Base-by-base conservation (phyloP, 306 rosid genomes). In the Spatholobus suberectus region DNA sequence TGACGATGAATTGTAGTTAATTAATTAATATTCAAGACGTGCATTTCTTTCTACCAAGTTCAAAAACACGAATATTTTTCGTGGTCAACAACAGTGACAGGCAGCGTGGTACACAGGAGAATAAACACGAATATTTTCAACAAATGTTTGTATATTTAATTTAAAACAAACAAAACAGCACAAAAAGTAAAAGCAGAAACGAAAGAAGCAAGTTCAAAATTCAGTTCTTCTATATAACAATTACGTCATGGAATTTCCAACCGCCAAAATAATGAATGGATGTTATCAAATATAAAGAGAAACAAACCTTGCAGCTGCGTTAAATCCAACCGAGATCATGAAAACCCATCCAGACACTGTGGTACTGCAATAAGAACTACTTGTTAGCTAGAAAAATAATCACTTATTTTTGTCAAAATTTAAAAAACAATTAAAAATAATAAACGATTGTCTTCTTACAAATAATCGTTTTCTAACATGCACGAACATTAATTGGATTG, bases 281-380 rank as follows among this genome's bases (percentile, higher is more conserved):
- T n/a, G n/a, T n/a, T n/a, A n/a, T n/a, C 13, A 11, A 9, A 63
- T 17, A 63, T 63, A 27, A 37, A 71, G 23, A 51, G 73, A 63
- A 51, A 66, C 61, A 51, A 49, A 94, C 98, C 98, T 94, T 47
- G 92, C 94, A 46, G 97, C 98, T 59, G 98, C 98, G 20, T 94
- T 92, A 85, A 94, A 90, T 49, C 98, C 98, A 41, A 92, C 97
- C 14, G 95, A 92, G 78, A 91, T 88, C 98, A 94, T 92, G 87
- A 94, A 88, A 27, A 83, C 91, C 91, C 92, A 89, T 80, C 97
- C 98, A 40, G 88, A 77, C 1, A 94, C 26, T 6, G 95, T 89
- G 1, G 90, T 90, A 76, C 96, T 94, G 93, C 70, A 71, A 77
- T 52, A 37, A 46, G 1, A 43, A n/a, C n/a, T n/a, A n/a, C n/a